Base-by-base conservation (phyloP, 805 yeast species). In the Ogataea nakhonphanomensis region DNA sequence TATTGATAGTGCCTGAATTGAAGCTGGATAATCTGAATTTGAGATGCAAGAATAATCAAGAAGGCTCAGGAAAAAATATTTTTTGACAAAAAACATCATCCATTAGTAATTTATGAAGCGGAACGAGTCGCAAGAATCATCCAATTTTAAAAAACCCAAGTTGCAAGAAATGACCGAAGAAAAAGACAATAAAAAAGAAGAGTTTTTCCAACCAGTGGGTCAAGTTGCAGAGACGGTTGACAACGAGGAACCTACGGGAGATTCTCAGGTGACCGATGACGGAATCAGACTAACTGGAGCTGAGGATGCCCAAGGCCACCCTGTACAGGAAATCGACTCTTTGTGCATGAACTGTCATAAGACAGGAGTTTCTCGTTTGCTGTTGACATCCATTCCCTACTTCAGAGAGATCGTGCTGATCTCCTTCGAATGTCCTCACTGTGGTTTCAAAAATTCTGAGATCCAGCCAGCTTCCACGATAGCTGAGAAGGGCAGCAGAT, bases 381-480 rank as follows among this genome's bases (percentile, higher is more conserved):
- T 93, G 30, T 69, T 93, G 55, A 93, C 99, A 10, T 73, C 79
- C 38, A 93, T 93, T 54, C 99, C 99, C 13, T 88, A 71, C 55
- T 93, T 93, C 67, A 72, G 90, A 49, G 97, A 93, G 62, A 79
- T 93, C 37, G 84, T 93, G 37, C 62, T 93, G 42, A 91, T 93
- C 95, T 89, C 97, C 1, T 93, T 93, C 63, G 86, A 81, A 51
- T 93, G 99, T 65, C 91, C 93, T 21, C 97, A 90, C 64, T 93
- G 99, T 70, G 86, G 87, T 1, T 79, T 87, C 59, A 85, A 82
- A 60, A 91, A 88, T 71, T 78, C 87, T 28, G 99, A 93, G 66
- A 77, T 93, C 51, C 99, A 93, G 69, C 84, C 97, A n/a, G 99
- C 99, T 5, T 81, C 93, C 5, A 78, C 78, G 41, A 88, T 93